Base-by-base conservation (phyloP, 1,284 basidiomycete genomes). In the Trametes polyzona region DNA sequence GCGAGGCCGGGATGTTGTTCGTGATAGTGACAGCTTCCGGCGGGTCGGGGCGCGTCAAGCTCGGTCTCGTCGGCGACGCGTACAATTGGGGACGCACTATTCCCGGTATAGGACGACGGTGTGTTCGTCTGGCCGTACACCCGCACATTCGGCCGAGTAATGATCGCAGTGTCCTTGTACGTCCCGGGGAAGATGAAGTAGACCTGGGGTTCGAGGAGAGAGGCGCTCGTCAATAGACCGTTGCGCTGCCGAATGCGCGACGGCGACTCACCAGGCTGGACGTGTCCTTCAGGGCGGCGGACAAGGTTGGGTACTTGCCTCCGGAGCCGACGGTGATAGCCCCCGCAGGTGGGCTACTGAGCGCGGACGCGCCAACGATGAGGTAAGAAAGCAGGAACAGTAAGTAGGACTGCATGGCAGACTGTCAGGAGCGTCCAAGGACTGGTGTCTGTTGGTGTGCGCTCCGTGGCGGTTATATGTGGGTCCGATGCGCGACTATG, bases 151-250 rank as follows among this genome's bases (percentile, higher is more conserved):
- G 64, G 55, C 24, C 82, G 78, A 14, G 76, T 78, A 57, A 85
- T 82, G 52, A 76, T 71, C 4, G 83, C 77, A 62, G 83, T 82
- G 54, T 80, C 83, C 10, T 69, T 73, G 66, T 84, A 85, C 3
- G 78, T 83, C 7, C 82, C 82, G 12, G 82, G 75, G 61, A 74
- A 83, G 33, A 85, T 77, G 72, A 84, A 84, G 57, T 84, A 81
- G 6, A 75, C 71, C 53, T 74, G 24, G n/a, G n/a, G n/a, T n/a
- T n/a, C n/a, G n/a, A n/a, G n/a, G 14, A 69, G 3, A 26, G 29
- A 35, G 39, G 27, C 30, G 3, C 32, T 30, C 32, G 35, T 52
- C 46, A 40, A 36, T 21, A 23, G 27, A 39, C 47, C 35, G 51
- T 24, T 14, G 17, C 19, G 17, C 26, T 40, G 7, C 24, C 27